These are phyloP conservation scores for Pseudevernia furfuracea DNA, from an alignment of 495 filamentous ascomycete genomes.

Conservation along the genomic window DNA sequence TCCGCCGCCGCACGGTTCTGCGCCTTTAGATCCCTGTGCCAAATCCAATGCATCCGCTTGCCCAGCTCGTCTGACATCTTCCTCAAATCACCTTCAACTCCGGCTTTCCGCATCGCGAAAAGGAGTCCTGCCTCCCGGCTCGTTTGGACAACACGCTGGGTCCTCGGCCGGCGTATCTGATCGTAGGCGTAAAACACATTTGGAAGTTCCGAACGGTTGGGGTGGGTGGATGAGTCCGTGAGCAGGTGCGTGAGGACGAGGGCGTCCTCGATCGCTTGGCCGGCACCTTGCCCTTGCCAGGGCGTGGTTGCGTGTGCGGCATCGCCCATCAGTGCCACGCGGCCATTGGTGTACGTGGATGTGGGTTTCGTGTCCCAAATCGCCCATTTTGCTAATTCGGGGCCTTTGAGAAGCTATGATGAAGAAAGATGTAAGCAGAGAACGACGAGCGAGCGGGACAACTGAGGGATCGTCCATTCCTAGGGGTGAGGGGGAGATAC, in stretches of 20 bases:
- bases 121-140: constrained; percentile 41
- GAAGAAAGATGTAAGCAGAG: not conserved
- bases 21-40: constrained; percentile 20
- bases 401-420: not conserved
- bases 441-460: not conserved
- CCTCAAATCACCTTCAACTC: constrained; percentile 37
- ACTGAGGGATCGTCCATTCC: not conserved
- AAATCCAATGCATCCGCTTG: constrained; percentile 45
- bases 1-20: not conserved
- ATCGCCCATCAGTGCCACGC: constrained; percentile 55
- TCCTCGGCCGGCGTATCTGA: constrained; percentile 45
- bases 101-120: constrained; percentile 16
- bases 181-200: constrained; percentile 52
- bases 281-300: constrained; percentile 61
- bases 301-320: constrained; percentile 64
- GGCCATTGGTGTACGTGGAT: constrained; percentile 46
- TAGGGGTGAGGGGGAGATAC: not conserved
- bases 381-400: constrained; percentile 43
- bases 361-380: constrained; percentile 54
- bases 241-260: constrained; percentile 51
- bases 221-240: constrained; percentile 19
- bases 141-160: constrained; percentile 40
- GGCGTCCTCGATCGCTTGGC: constrained; percentile 62
- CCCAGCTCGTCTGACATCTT: constrained; percentile 30
- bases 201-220: not conserved